Evolutionary conservation across 2,329 filamentous ascomycete species (phyloP).

Genomic region (Fusarium coicis): DNA sequence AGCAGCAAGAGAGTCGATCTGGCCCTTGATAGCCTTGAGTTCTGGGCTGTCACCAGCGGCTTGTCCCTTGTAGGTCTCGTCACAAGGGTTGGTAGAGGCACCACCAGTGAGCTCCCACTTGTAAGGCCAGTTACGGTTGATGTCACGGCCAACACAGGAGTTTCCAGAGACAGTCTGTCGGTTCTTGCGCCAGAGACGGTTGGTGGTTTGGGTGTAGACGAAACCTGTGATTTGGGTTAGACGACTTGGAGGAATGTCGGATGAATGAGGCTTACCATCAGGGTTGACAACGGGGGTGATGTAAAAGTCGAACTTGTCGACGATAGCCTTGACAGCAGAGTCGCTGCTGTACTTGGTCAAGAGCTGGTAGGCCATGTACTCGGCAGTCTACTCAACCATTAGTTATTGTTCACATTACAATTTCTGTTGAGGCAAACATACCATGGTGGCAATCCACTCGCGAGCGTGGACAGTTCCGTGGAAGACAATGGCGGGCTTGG

Average conservation of each 20-base stretch:
- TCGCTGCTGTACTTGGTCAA: conserved; percentile 30
- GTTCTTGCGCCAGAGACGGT: conserved; percentile 73
- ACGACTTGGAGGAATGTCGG: accelerated
- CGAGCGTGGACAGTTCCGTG: conserved; percentile 33
- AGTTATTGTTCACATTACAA: accelerated
- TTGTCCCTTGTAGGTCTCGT: conserved; percentile 59
- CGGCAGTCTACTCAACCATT: background rate
- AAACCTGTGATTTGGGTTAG: background rate
- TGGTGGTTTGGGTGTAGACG: conserved; percentile 63
- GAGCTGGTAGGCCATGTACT: conserved; percentile 33
- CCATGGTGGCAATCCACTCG: conserved; percentile 33
- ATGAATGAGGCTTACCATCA: conserved; percentile 56
- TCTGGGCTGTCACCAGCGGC: conserved; percentile 61
- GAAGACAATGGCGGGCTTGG: conserved; percentile 31
- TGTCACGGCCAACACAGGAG: conserved; percentile 62
- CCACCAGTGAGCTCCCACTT: conserved; percentile 62
- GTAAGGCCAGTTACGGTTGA: conserved; percentile 71
- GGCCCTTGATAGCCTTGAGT: conserved; percentile 57
- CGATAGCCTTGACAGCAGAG: conserved; percentile 48
- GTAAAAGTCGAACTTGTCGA: conserved; percentile 74
- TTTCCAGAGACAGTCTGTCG: conserved; percentile 55
- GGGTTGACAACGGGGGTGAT: conserved; percentile 72
- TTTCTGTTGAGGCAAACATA: background rate
- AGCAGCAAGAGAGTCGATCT: conserved; percentile 44
- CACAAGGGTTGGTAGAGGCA: conserved; percentile 63